A percentile compares a stretch with the other conserved stretches of the same genome.
Conservation (phyloP, 2,329 filamentous ascomycete genomes). For the Huntiella bhutanensis region DNA sequence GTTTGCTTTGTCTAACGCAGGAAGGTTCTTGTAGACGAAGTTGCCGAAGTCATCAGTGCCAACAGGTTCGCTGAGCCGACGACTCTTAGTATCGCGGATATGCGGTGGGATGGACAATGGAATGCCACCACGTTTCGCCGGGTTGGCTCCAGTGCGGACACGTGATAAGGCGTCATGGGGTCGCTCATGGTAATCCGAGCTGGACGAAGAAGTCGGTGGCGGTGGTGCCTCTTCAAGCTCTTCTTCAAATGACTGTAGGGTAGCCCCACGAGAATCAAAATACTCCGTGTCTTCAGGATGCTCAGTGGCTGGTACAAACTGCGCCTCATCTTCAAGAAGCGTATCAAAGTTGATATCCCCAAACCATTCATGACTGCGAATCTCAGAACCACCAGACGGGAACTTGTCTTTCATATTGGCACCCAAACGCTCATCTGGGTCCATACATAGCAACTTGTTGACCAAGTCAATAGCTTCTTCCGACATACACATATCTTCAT, state of each 20-base stretch:
- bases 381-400: constrained; percentile 71
- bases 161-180: constrained; percentile 88
- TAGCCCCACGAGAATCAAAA: constrained; percentile 82
- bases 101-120: constrained; percentile 92
- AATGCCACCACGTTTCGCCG: constrained; percentile 81
- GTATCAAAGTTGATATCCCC: constrained; percentile 73
- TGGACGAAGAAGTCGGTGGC: constrained; percentile 48
- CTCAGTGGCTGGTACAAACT: constrained; percentile 81
- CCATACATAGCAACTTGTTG: constrained; percentile 72
- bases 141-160: constrained; percentile 43
- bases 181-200: constrained; percentile 59
- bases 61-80: constrained; percentile 78
- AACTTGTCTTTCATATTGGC: constrained; percentile 72
- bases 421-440: constrained; percentile 66
- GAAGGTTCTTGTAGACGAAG: constrained; percentile 93
- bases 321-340: constrained; percentile 81
- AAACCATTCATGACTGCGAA: constrained; percentile 81
- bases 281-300: constrained; percentile 97
- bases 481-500: constrained; percentile 57
- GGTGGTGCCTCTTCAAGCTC: constrained; percentile 74
- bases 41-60: constrained; percentile 83
- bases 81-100: constrained; percentile 73
- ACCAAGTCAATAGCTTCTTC: constrained; percentile 85
- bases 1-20: constrained; percentile 91
- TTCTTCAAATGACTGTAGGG: constrained; percentile 77